Percentiles rank a stretch among this genome's conserved stretches.
Evolutionary conservation across 2,329 filamentous ascomycete species (phyloP).

Genomic region (Pseudocercospora musae): DNA sequence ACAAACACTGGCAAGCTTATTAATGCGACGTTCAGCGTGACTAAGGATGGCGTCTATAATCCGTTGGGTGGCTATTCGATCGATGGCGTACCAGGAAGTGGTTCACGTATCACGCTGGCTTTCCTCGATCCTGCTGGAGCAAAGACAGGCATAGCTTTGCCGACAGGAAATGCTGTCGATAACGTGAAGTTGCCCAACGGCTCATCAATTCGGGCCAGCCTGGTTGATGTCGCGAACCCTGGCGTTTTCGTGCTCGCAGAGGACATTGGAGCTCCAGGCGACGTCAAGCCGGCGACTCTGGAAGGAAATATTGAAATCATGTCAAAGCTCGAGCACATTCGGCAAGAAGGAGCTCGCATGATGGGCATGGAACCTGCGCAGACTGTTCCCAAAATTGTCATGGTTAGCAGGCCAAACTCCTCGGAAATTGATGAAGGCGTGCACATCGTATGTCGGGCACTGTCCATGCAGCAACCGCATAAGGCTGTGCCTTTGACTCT

Average conservation of each 20-base stretch:
- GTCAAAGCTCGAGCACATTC: constrained; percentile 55
- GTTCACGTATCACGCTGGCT: constrained; percentile 56
- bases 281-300: constrained; percentile 54
- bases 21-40: constrained; percentile 55
- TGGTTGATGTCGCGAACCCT: constrained; percentile 64
- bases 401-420: constrained; percentile 42
- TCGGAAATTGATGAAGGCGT: constrained; percentile 14
- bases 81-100: constrained; percentile 61
- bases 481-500: constrained; percentile 44
- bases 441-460: constrained; percentile 43
- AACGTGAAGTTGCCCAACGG: constrained; percentile 37
- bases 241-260: constrained; percentile 59
- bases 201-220: constrained; percentile 50
- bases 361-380: constrained; percentile 59
- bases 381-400: constrained; percentile 61
- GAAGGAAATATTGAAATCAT: constrained; percentile 50
- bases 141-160: constrained; percentile 60
- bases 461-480: constrained; percentile 46
- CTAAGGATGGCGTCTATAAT: constrained; percentile 41
- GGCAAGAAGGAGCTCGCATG: constrained; percentile 53
- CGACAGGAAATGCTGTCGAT: constrained; percentile 57
- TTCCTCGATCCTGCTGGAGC: constrained; percentile 62
- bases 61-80: constrained; percentile 55
- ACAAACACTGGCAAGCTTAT: constrained; percentile 69
- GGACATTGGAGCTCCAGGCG: constrained; percentile 51